Evolutionary conservation across 495 filamentous ascomycete species (phyloP), one percentile per base, ranked within the genome.

Genomic region (Aspergillus sparsus): DNA sequence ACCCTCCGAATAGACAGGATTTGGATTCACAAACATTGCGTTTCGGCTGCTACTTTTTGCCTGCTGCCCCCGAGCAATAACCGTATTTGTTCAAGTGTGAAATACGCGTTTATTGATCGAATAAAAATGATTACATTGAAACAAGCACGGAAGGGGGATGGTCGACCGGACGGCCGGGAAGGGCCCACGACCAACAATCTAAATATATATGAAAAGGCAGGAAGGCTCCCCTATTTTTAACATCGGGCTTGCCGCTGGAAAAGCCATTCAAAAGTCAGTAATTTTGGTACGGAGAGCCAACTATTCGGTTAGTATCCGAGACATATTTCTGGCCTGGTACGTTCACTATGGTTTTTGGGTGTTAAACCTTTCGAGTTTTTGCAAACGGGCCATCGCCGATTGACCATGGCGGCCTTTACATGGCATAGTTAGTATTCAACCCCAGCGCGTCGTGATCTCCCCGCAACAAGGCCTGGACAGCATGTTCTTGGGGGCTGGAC

Each of bases 121-220:
- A 18, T 35, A 34, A 57, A 11, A 27, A 54, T 50, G 50, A 64
- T 63, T 61, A 69, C 61, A 55, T 53, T 36, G 60, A 62, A 35
- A 34, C n/a, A 39, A 54, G 46, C 41, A 55, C 36, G 16, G 35
- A 59, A 49, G 41, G 49, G 57, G 54, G 27, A 60, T n/a, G 68
- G 65, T 62, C 55, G 51, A 47, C 27, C 35, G 61, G 59, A 51
- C 47, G 31, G 61, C 49, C 47, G 37, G 53, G 58, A 59, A 61
- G 59, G 57, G 51, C 61, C 49, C 61, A 61, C 60, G 56, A 47
- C 61, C 56, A 27, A 61, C 60, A 46, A 52, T 45, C 37, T 49
- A 31, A 50, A 49, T 49, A 53, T 53, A 49, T 32, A 27, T 27
- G 11, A 47, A 21, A 35, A 50, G 53, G 34, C 41, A 56, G 21